Evolutionary conservation across 2,329 filamentous ascomycete genomes (phyloP).

Genomic region (Colletotrichum musicola): DNA sequence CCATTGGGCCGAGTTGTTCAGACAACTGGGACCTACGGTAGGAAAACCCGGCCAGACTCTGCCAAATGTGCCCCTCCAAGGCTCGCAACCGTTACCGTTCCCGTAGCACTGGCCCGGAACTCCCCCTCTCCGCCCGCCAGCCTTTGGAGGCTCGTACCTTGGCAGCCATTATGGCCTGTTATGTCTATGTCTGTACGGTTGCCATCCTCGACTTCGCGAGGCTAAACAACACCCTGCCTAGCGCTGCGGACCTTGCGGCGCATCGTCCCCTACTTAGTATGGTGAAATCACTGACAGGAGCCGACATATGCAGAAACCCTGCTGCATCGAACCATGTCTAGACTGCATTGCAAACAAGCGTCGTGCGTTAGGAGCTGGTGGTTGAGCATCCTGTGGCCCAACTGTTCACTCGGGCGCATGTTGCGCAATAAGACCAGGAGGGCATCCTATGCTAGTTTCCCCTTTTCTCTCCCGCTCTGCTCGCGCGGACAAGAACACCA

Average conservation of each 20-base stretch:
- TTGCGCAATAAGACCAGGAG: constrained; percentile 30
- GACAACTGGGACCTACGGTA: constrained; percentile 7
- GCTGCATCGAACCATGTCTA: constrained; percentile 8
- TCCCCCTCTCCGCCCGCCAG: not conserved
- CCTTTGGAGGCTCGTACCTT: not conserved
- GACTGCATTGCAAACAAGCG: constrained; percentile 22
- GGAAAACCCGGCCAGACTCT: not conserved
- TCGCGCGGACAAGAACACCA: constrained; percentile 13
- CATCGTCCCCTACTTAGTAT: not conserved
- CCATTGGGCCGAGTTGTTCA: constrained; percentile 5
- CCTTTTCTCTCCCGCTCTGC: constrained; percentile 10
- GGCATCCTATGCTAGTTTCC: not conserved
- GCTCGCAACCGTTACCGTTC: not conserved
- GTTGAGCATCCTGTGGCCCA: not conserved
- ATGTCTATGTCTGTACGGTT: not conserved
- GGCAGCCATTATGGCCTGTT: not conserved
- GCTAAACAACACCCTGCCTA: constrained; percentile 3
- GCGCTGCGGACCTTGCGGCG: not conserved
- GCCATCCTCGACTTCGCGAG: not conserved
- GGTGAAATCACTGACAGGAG: not conserved
- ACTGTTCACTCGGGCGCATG: constrained; percentile 1
- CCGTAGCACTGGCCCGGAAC: not conserved
- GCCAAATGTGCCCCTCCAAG: not conserved
- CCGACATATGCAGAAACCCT: constrained; percentile 17
- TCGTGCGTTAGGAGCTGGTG: constrained; percentile 5